Evolutionary conservation across 208 protist genomes (phyloP), one percentile per base, ranked within the genome.

Genomic region (Acanthamoeba lugdunensis): DNA sequence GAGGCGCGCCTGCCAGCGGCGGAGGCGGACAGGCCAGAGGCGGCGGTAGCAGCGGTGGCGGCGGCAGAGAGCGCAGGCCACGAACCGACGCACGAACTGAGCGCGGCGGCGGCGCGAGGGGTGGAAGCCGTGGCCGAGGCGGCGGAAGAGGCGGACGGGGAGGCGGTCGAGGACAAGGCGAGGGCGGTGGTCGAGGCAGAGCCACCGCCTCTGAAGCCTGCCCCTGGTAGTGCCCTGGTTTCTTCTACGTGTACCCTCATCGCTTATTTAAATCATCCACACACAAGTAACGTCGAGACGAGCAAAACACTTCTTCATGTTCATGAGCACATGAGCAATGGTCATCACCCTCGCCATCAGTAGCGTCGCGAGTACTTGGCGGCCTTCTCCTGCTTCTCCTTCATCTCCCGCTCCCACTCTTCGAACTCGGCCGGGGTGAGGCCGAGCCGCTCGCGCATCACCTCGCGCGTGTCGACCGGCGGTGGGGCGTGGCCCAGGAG

Each of bases 331-430:
- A 11, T 56, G 4, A 56, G 13, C 16, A 33, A 41, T 41, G 37
- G 37, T 41, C 67, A 25, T 41, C 98, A 79, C 33, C 33, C 33
- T 33, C 33, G 33, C 52, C 37, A 28, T 23, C 73, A 9, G 23
- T 81, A 50, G 37, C 73, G 73, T 28, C 73, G 73, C 1, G 37
- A 9, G 73, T 81, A 81, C 50, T 92, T 92, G 30, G 48, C 30
- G 11, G 54, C 69, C 69, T 73, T 73, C 88, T 92, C 69, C 88
- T 63, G 41, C 88, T 63, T 73, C 88, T 54, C 88, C 9, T 54
- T 81, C 61, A 79, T 92, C 88, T 77, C 88, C 16, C n/a, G 23
- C 30, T 92, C 61, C 88, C 48, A 63, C 88, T 92, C 88, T 7
- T 92, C 52, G 61, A 28, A 50, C 30, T 73, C 88, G 14, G 5